Conservation (phyloP, 768 basidiomycete genomes). For the Phanerodontia chrysosporium region DNA sequence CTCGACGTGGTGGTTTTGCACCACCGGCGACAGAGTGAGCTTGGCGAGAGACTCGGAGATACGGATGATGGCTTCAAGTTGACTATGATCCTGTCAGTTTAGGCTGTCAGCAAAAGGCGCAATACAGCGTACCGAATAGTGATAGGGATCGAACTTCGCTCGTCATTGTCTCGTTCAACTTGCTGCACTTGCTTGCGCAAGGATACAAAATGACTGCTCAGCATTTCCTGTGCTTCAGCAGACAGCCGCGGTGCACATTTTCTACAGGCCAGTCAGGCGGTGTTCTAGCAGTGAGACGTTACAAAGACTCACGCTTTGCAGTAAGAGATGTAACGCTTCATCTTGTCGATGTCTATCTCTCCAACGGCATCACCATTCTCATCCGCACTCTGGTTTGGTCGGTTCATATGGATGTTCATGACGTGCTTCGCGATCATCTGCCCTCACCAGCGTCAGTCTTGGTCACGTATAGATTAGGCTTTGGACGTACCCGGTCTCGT, state of each 20-base stretch:
- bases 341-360: slow-evolving; percentile 94
- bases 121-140: slow-evolving; percentile 74
- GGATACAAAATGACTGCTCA: slow-evolving; percentile 92
- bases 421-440: slow-evolving; percentile 96
- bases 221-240: slow-evolving; percentile 90
- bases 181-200: slow-evolving; percentile 92
- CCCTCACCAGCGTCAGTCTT: background rate
- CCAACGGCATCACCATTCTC: slow-evolving; percentile 68
- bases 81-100: slow-evolving; percentile 37
- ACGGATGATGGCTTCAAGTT: slow-evolving; percentile 98
- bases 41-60: slow-evolving; percentile 98
- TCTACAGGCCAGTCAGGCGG: slow-evolving; percentile 23
- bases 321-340: slow-evolving; percentile 96
- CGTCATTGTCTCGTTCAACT: slow-evolving; percentile 95
- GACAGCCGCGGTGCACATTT: slow-evolving; percentile 97
- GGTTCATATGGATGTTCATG: slow-evolving; percentile 98
- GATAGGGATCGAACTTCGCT: slow-evolving; percentile 96
- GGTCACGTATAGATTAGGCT: background rate
- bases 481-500: slow-evolving; percentile 75
- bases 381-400: slow-evolving; percentile 59
- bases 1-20: slow-evolving; percentile 91
- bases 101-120: slow-evolving; percentile 2
- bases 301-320: slow-evolving; percentile 73
- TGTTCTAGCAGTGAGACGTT: background rate
- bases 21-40: slow-evolving; percentile 81